Percentiles rank a stretch among this genome's conserved stretches.
These are phyloP conservation scores for Fomitopsis schrenkii DNA, from an alignment of 1,284 basidiomycete genomes.

Conservation along the genomic window DNA sequence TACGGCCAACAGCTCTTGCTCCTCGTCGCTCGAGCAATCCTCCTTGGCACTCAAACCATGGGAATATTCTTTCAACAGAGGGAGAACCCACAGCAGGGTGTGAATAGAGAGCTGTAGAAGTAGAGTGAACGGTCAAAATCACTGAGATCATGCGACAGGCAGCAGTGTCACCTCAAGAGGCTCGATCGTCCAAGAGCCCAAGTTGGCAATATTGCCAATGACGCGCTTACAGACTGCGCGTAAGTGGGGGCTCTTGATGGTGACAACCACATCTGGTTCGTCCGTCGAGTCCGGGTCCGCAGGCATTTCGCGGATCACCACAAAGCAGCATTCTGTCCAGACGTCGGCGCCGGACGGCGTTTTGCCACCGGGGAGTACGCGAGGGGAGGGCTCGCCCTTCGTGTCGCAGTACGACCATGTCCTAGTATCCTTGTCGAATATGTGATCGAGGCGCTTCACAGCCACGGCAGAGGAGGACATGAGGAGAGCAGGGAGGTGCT, in stretches of 20 bases:
- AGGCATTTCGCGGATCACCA: slow-evolving; percentile 47
- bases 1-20: slow-evolving; percentile 36
- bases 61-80: not conserved
- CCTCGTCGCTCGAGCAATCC: slow-evolving; percentile 20
- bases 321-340: slow-evolving; percentile 53
- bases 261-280: slow-evolving; percentile 44
- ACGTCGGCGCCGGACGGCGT: slow-evolving; percentile 35
- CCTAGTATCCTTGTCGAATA: slow-evolving; percentile 51
- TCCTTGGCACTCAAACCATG: not conserved
- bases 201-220: slow-evolving; percentile 46
- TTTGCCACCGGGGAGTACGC: slow-evolving; percentile 29
- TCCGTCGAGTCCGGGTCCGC: slow-evolving; percentile 17
- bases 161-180: slow-evolving; percentile 38
- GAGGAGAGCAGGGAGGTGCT: not conserved
- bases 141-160: not conserved
- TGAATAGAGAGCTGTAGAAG: not conserved
- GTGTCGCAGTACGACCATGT: slow-evolving; percentile 56
- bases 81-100: not conserved
- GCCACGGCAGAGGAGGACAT: slow-evolving; percentile 35
- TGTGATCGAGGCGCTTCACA: slow-evolving; percentile 53
- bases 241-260: slow-evolving; percentile 54
- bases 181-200: slow-evolving; percentile 48
- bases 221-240: slow-evolving; percentile 51
- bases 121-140: too few species aligned
- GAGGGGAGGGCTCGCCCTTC: slow-evolving; percentile 43